Base-by-base conservation (phyloP, 75 land plant genomes). In the Cupressus sempervirens region DNA sequence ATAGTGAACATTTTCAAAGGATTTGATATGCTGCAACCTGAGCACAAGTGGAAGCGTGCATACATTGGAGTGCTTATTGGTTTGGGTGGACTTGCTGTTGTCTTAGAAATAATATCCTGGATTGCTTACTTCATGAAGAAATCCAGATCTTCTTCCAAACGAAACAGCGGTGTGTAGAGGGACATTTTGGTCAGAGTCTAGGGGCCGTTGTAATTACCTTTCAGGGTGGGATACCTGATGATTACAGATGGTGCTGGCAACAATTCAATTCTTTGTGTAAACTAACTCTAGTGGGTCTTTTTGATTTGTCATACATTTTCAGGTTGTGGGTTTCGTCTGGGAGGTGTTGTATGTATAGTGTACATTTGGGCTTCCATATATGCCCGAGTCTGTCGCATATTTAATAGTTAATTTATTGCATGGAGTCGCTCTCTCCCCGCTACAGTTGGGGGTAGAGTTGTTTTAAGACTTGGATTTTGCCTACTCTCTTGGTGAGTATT, bases 1-100 rank as follows among this genome's bases (percentile, higher is more conserved):
- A 88, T 91, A 73, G 34, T 90, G 82, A 93, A 93, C 86, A 86
- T 93, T 45, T 93, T 93, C 84, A 85, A 87, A 58, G 94, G 94
- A n/a, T 84, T 93, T 34, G 72, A 91, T 41, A 88, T 93, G 4
- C 68, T 93, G 70, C 34, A 58, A 29, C 88, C 90, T 8, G 84
- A 85, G 7, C 3, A 75, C 75, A 86, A 82, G 35, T 93, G 91
- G 91, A 87, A 84, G 82, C 86, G 80, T 35, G 84, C 86, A 18
- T 93, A 93, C 81, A 87, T 91, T 76, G 83, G 73, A 26, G 85
- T 91, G 76, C 36, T 84, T 68, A 43, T 29, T 23, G 36, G 41
- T 11, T 36, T 93, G 80, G 95, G 85, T 23, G 48, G 79, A 16
- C n/a, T 88, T 46, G 75, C 86, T 16, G 0, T 86, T 4, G 62